Conservation (phyloP, 257 asterid species). For the Cinchona pubescens region DNA sequence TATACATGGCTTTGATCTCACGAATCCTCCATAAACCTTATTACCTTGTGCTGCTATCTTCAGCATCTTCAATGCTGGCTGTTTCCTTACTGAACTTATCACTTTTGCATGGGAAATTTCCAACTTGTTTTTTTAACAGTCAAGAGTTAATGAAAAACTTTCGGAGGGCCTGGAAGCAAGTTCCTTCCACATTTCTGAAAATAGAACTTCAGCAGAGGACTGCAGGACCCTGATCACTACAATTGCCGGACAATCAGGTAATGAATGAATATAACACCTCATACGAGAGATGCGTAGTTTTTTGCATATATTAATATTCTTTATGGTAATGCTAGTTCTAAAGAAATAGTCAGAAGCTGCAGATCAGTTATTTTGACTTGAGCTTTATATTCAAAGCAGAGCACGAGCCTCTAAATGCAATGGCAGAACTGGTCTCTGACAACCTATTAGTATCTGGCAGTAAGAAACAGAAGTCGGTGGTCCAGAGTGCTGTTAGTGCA, state of each 20-base stretch:
- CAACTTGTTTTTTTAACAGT: constrained; percentile 36
- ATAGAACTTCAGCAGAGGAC: constrained; percentile 35
- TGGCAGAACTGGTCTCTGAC: constrained; percentile 30
- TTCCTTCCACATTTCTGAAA: constrained; percentile 28
- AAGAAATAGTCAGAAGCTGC: not conserved
- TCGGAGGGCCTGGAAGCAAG: constrained; percentile 33
- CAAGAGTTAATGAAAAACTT: constrained; percentile 31
- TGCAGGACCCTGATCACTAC: constrained; percentile 21
- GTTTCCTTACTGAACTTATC: constrained; percentile 19
- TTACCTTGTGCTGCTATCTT: too few species aligned
- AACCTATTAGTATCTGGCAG: constrained; percentile 35
- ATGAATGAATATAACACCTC: not conserved
- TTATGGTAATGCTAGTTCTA: constrained; percentile 1
- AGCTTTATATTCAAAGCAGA: constrained; percentile 30
- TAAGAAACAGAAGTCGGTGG: constrained; percentile 48
- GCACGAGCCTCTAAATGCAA: constrained; percentile 34
- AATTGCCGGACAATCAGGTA: constrained; percentile 40
- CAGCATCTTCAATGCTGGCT: not conserved
- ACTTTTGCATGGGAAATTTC: constrained; percentile 12
- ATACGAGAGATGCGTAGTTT: not conserved
- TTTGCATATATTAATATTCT: constrained; percentile 10
- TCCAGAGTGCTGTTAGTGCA: constrained; percentile 24
- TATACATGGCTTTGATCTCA: not conserved
- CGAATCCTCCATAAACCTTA: too few species aligned
- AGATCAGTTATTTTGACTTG: not conserved